Conservation (phyloP, 2,329 filamentous ascomycete genomes). For the Fusarium sp. region DNA sequence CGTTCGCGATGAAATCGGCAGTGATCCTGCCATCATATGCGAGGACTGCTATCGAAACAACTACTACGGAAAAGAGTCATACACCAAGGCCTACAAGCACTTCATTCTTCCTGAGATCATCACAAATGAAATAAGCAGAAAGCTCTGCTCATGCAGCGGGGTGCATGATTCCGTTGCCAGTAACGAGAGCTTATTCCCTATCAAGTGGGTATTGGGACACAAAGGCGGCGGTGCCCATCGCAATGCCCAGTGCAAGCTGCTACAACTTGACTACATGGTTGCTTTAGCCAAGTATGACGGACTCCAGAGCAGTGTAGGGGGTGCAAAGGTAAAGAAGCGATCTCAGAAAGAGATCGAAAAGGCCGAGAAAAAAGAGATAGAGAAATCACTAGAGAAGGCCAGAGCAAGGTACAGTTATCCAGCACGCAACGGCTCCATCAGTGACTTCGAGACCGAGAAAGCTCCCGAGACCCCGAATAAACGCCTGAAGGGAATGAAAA, state of each 20-base stretch:
- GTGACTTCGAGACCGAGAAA: slow-evolving; percentile 26
- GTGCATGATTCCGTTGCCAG: slow-evolving; percentile 1
- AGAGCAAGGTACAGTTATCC: neutral
- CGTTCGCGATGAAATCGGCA: slow-evolving; percentile 3
- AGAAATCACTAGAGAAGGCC: neutral
- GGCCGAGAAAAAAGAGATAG: slow-evolving; percentile 8
- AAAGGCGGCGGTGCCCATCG: neutral
- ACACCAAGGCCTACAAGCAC: slow-evolving; percentile 42
- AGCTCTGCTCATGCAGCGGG: slow-evolving; percentile 34
- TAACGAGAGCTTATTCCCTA: slow-evolving; percentile 22
- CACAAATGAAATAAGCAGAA: slow-evolving; percentile 36
- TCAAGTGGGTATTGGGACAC: slow-evolving; percentile 19
- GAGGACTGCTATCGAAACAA: slow-evolving; percentile 38
- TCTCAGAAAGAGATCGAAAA: slow-evolving; percentile 5
- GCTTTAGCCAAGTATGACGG: slow-evolving; percentile 39
- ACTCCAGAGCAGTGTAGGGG: slow-evolving; percentile 33
- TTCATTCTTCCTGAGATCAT: slow-evolving; percentile 32
- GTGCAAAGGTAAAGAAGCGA: slow-evolving; percentile 26
- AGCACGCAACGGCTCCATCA: neutral
- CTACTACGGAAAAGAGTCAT: slow-evolving; percentile 28
- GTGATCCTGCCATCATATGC: slow-evolving; percentile 29
- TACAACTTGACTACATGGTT: slow-evolving; percentile 31
- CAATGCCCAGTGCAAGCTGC: slow-evolving; percentile 19
- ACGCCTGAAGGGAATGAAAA: slow-evolving; percentile 28
- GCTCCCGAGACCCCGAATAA: neutral